Base-by-base conservation (phyloP, 2,329 filamentous ascomycete genomes). In the Xylaria polymorpha region DNA sequence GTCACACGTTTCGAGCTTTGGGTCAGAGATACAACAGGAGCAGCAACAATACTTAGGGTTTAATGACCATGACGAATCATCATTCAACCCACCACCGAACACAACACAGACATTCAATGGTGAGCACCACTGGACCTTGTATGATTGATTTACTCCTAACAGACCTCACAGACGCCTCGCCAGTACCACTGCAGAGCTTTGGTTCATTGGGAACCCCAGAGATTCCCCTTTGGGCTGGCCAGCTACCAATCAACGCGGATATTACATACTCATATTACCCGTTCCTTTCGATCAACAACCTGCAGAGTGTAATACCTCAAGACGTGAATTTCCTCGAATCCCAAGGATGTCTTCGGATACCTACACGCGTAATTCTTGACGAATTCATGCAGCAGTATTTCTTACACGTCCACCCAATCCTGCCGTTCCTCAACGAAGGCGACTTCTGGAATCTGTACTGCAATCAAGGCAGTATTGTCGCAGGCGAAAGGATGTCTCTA, bases 331-430 rank as follows among this genome's bases (percentile, higher is more conserved):
- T 82, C 68, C 77, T 86, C 43, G 80, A 82, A 58, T 77, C 81
- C 0, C 83, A 86, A 68, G 82, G 82, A 4, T 85, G 83, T 70
- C 77, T 86, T 1, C 79, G 80, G 20, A 75, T 86, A 7, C 85
- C 84, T 0, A 81, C 79, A 0, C 77, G 79, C 25, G 67, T 76
- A 0, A 76, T 83, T 1, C 75, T 85, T 0, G 81, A 85, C 61
- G 83, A 85, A 59, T 85, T 87, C 66, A 78, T 86, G 4, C 80
- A 82, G 71, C 81, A 84, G 58, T 85, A 84, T 70, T 85, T 84
- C 64, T 74, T 84, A 14, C 82, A 84, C 62, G 81, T 84, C n/a
- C 83, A 85, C 64, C 82, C 83, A 1, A 71, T 83, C 37, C 74
- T 84, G 37, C 83, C 83, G 0, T 74, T 85, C 25, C 70, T 84